Evolutionary conservation across 345 rosid genomes (phyloP).

Genomic region (Salix suchowensis): DNA sequence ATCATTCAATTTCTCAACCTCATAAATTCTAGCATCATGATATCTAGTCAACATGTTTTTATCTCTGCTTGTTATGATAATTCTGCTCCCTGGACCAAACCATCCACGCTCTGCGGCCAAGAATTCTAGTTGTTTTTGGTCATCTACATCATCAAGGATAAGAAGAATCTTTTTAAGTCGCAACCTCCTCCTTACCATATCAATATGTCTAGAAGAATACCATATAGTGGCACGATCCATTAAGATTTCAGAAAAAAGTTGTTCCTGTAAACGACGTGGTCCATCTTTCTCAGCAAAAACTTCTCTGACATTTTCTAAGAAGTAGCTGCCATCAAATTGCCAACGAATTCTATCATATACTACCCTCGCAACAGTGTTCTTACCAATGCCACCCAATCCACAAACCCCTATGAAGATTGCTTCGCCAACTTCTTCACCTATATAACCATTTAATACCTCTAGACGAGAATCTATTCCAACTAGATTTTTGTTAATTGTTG

Average conservation of each 20-base stretch:
- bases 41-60: background rate
- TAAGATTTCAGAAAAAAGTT: conserved; percentile 5
- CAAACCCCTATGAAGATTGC: background rate
- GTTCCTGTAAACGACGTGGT: background rate
- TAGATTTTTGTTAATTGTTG: background rate
- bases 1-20: background rate
- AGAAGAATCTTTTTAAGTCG: conserved; percentile 1
- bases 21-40: background rate
- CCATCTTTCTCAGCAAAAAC: background rate
- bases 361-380: conserved; percentile 5
- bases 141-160: conserved; percentile 17
- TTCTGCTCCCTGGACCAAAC: conserved; percentile 12
- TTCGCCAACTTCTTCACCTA: background rate
- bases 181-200: background rate
- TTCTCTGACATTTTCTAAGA: conserved; percentile 12
- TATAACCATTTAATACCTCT: background rate
- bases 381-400: conserved; percentile 5
- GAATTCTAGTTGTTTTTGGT: background rate
- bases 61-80: conserved; percentile 14
- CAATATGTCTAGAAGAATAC: background rate
- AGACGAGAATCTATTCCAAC: background rate
- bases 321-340: background rate
- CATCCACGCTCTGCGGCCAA: background rate
- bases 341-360: background rate
- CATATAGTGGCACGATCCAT: background rate